Percentiles rank a stretch among this genome's conserved stretches.
Conservation (phyloP, 2,329 filamentous ascomycete genomes). For the Colletotrichum costaricense region DNA sequence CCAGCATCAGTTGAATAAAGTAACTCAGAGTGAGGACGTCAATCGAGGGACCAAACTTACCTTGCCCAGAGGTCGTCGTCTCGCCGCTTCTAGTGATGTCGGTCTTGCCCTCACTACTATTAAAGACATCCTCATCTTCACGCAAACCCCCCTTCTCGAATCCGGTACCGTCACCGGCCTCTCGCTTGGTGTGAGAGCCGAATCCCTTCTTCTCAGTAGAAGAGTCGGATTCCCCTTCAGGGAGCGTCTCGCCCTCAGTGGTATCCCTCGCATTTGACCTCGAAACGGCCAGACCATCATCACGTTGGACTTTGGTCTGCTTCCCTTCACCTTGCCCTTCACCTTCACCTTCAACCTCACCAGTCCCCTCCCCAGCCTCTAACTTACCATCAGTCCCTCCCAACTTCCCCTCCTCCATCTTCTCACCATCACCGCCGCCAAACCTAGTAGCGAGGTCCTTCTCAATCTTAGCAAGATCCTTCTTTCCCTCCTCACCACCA, state of each 20-base stretch:
- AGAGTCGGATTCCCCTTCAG: neutral
- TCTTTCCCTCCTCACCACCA: neutral
- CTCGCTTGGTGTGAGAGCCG: neutral
- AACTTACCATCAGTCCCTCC: neutral
- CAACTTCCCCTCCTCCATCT: neutral
- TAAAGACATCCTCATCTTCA: neutral
- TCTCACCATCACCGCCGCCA: neutral
- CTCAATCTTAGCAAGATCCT: slow-evolving; percentile 32
- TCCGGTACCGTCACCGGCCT: neutral
- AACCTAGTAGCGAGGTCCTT: slow-evolving; percentile 7
- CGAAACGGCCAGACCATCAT: neutral
- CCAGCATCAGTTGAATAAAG: neutral
- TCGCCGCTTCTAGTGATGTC: neutral
- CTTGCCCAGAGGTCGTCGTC: neutral
- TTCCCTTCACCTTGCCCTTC: neutral
- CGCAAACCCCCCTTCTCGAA: neutral
- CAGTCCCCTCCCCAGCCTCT: neutral
- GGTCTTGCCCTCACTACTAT: neutral
- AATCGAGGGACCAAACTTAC: neutral
- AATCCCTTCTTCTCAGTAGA: neutral
- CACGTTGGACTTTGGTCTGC: neutral
- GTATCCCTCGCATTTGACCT: neutral
- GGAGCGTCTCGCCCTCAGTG: neutral
- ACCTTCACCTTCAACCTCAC: neutral
- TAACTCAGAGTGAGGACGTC: too few species aligned